phyloP scores from a whole-genome alignment of 805 yeast genomes.

The Nakazawaea peltata region DNA sequence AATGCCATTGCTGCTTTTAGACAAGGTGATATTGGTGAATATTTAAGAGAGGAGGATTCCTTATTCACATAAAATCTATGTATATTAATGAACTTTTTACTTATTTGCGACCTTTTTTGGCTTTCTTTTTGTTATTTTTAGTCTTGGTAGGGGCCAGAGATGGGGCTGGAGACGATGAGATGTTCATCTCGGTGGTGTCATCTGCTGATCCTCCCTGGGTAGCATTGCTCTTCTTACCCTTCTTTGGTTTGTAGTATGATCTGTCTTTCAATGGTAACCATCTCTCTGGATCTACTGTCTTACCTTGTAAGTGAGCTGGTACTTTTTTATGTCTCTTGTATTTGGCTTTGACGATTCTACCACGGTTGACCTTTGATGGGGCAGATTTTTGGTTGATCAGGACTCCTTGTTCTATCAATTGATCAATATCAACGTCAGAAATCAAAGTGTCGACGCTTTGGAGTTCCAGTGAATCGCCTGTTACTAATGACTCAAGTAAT shows the following conservation, averaged over 20 bases:
- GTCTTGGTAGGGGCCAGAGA: slow-evolving; percentile 11
- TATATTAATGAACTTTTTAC: no score
- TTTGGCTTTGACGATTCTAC: slow-evolving; percentile 19
- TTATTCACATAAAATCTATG: slow-evolving; percentile 52
- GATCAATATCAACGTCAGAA: slow-evolving; percentile 22
- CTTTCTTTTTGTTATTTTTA: slow-evolving; percentile 15
- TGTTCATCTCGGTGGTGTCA: slow-evolving; percentile 31
- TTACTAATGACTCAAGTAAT: slow-evolving; percentile 16
- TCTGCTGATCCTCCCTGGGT: slow-evolving; percentile 59
- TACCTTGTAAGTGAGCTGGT: slow-evolving; percentile 32
- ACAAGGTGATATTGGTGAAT: slow-evolving; percentile 97
- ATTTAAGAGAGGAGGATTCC: slow-evolving; percentile 95
- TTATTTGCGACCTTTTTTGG: slow-evolving; percentile 17
- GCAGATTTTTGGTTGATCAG: slow-evolving; percentile 16
- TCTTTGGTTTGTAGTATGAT: slow-evolving; percentile 72
- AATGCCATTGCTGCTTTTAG: slow-evolving; percentile 92
- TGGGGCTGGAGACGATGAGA: slow-evolving; percentile 14
- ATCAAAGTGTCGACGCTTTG: slow-evolving; percentile 20
- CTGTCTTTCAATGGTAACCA: slow-evolving; percentile 90
- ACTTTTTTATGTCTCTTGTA: slow-evolving; percentile 22
- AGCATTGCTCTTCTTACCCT: slow-evolving; percentile 49
- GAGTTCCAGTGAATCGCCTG: slow-evolving; percentile 8
- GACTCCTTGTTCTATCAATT: slow-evolving; percentile 21
- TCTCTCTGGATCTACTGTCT: slow-evolving; percentile 60
- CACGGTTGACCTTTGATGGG: slow-evolving; percentile 15